A percentile compares a stretch with the other conserved stretches of the same genome.
phyloP scores from a whole-genome alignment of 1,284 basidiomycete genomes.

The Ceratobasidium theobromae region DNA sequence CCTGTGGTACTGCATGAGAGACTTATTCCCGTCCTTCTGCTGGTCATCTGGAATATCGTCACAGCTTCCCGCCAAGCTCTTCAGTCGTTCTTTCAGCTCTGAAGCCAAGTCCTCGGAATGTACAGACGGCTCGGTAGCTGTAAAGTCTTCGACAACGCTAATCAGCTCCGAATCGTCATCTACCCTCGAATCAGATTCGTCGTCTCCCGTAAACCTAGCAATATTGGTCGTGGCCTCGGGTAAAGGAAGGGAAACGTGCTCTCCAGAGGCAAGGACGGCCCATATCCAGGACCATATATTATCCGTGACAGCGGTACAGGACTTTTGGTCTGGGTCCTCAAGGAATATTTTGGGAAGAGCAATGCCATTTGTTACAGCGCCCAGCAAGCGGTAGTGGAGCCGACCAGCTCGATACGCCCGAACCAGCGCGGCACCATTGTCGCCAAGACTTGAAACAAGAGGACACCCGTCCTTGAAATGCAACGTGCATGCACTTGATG shows the following conservation, averaged over 20 bases:
- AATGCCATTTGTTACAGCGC: conserved; percentile 61
- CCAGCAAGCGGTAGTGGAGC: conserved; percentile 59
- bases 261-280: conserved; percentile 63
- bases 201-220: conserved; percentile 39
- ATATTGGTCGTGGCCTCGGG: conserved; percentile 39
- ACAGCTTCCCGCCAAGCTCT: conserved; percentile 1
- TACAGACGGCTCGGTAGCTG: conserved; percentile 35
- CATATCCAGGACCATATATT: conserved; percentile 68
- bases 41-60: not conserved
- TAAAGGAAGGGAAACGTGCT: conserved; percentile 39
- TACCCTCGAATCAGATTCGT: conserved; percentile 24
- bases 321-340: conserved; percentile 72
- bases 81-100: conserved; percentile 16
- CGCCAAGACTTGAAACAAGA: not conserved
- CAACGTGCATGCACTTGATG: not conserved
- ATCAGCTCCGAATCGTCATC: conserved; percentile 52
- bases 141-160: conserved; percentile 52
- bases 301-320: conserved; percentile 59
- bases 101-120: conserved; percentile 35
- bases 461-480: conserved; percentile 14
- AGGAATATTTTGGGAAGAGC: conserved; percentile 72
- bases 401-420: conserved; percentile 61
- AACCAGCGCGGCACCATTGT: conserved; percentile 27
- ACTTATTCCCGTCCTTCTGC: not conserved
- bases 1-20: conserved; percentile 37